These are phyloP conservation scores for Fusarium praegraminearum DNA, from an alignment of 2,329 filamentous ascomycete genomes.

Conservation along the genomic window DNA sequence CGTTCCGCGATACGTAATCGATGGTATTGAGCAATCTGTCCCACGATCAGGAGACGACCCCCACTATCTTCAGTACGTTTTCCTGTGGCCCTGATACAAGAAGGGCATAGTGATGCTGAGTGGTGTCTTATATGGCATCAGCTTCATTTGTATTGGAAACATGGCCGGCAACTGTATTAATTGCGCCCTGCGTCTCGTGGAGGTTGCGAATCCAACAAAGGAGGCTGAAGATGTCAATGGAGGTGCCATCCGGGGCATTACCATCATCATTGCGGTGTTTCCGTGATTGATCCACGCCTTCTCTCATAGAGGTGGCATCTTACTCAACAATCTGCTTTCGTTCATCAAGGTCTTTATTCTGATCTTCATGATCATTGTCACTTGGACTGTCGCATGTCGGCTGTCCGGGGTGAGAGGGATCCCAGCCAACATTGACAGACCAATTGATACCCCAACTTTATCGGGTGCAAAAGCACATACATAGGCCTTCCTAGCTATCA, in stretches of 20 bases:
- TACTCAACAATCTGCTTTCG: not conserved
- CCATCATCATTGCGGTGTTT: not conserved
- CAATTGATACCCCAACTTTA: too few species aligned
- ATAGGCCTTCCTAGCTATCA: not conserved
- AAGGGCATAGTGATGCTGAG: not conserved
- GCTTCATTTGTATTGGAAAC: not conserved
- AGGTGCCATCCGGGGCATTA: not conserved
- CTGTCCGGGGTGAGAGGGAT: not conserved
- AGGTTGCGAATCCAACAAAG: not conserved
- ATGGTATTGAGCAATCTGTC: not conserved
- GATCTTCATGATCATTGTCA: not conserved
- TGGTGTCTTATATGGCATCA: not conserved
- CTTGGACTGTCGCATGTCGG: not conserved
- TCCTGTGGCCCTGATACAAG: not conserved
- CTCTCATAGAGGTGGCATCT: not conserved
- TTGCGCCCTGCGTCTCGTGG: not conserved
- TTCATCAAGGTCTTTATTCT: not conserved
- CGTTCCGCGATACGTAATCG: not conserved
- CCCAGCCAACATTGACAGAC: too few species aligned
- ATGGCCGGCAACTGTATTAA: not conserved
- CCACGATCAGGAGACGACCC: not conserved
- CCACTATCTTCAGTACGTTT: not conserved
- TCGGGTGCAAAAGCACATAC: not conserved
- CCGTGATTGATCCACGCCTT: not conserved
- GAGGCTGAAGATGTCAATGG: not conserved